Evolutionary conservation across 2,329 filamentous ascomycete genomes (phyloP).

Genomic region (Fusarium chaquense): DNA sequence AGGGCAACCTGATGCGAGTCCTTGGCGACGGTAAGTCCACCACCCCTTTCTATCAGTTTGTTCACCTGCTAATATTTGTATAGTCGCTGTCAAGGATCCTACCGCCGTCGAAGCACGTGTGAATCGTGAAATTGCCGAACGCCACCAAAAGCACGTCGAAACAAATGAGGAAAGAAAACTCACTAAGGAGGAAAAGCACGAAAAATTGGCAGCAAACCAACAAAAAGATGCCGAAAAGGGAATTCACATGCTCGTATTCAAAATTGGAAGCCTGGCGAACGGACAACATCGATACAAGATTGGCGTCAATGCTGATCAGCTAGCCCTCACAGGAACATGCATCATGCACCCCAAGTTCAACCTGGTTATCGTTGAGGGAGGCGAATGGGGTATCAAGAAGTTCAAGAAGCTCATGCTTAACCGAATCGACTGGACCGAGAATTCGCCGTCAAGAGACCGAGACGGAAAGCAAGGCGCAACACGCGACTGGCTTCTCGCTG

Average conservation of each 20-base stretch:
- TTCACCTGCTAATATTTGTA: slow-evolving; percentile 36
- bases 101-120: slow-evolving; percentile 96
- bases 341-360: slow-evolving; percentile 91
- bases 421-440: slow-evolving; percentile 95
- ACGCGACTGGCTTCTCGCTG: slow-evolving; percentile 81
- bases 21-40: slow-evolving; percentile 77
- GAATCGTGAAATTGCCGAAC: slow-evolving; percentile 90
- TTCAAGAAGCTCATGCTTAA: slow-evolving; percentile 95
- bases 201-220: slow-evolving; percentile 86
- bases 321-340: slow-evolving; percentile 87
- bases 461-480: slow-evolving; percentile 72
- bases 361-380: slow-evolving; percentile 91
- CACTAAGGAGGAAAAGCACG: slow-evolving; percentile 85
- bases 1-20: slow-evolving; percentile 97
- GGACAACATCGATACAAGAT: slow-evolving; percentile 95
- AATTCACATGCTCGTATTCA: slow-evolving; percentile 88
- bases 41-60: neutral
- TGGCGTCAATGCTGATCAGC: slow-evolving; percentile 89
- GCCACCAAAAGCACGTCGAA: slow-evolving; percentile 80
- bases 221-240: slow-evolving; percentile 89
- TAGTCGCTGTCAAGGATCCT: slow-evolving; percentile 85
- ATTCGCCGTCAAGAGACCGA: slow-evolving; percentile 74
- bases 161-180: slow-evolving; percentile 88
- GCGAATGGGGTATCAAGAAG: slow-evolving; percentile 81
- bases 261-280: slow-evolving; percentile 88